Percentiles rank a stretch among this genome's conserved stretches.
Evolutionary conservation across 176 grass and related monocot species (phyloP).

Genomic region (Eragrostis curvula): DNA sequence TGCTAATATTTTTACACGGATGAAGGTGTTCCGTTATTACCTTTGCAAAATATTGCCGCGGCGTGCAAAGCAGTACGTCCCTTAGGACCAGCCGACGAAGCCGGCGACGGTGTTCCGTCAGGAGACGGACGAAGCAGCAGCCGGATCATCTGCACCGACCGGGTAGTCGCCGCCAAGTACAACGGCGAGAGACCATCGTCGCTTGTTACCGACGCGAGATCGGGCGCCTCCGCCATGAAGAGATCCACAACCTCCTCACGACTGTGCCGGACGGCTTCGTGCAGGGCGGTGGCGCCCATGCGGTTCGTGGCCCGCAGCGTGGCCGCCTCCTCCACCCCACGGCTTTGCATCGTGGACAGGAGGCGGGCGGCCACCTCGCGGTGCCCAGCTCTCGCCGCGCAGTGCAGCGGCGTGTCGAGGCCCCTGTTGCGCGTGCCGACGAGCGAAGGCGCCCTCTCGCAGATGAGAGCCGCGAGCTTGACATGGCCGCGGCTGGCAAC

Average conservation of each 20-base stretch:
- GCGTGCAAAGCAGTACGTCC: constrained; percentile 54
- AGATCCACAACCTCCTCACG: neutral
- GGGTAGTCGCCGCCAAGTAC: constrained; percentile 17
- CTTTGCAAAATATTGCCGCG: neutral
- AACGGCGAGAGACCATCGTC: constrained; percentile 26
- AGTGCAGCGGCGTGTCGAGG: constrained; percentile 46
- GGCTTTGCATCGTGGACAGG: neutral
- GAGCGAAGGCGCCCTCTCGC: neutral
- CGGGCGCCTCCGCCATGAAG: neutral
- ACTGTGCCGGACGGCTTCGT: constrained; percentile 31
- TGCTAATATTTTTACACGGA: neutral
- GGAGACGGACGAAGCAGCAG: neutral
- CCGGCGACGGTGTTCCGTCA: neutral
- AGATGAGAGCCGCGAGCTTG: neutral
- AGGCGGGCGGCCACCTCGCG: neutral
- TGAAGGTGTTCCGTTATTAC: neutral
- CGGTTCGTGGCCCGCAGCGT: constrained; percentile 16
- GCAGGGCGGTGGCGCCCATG: constrained; percentile 39
- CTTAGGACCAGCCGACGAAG: constrained; percentile 15
- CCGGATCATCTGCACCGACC: neutral
- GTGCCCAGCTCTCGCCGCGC: constrained; percentile 29
- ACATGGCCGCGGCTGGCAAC: constrained; percentile 38
- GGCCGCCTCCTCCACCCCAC: no score
- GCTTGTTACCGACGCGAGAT: neutral
- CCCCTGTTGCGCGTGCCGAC: neutral